These are phyloP conservation scores for Colletotrichum shisoi DNA, from an alignment of 2,329 filamentous ascomycete species.

Conservation along the genomic window DNA sequence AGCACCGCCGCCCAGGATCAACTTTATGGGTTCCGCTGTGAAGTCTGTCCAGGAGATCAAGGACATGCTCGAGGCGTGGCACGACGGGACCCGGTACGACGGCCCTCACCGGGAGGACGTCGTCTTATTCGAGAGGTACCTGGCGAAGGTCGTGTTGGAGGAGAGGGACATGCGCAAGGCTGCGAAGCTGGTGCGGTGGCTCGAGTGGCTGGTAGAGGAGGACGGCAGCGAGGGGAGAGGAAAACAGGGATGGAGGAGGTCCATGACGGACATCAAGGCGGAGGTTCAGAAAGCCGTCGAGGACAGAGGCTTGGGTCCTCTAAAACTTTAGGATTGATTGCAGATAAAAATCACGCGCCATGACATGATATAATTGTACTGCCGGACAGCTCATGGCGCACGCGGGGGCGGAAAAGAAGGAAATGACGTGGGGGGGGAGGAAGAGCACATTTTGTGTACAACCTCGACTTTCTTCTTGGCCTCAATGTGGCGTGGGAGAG, in stretches of 20 bases:
- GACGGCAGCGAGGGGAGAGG: constrained; percentile 50
- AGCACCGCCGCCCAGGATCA: constrained; percentile 54
- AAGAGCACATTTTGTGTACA: background rate
- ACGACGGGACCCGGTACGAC: constrained; percentile 72
- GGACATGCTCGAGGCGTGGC: constrained; percentile 78
- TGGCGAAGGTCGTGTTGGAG: constrained; percentile 74
- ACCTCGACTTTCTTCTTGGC: background rate
- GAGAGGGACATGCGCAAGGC: constrained; percentile 83
- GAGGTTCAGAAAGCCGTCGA: constrained; percentile 64
- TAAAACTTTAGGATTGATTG: constrained; percentile 56
- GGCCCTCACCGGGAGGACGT: constrained; percentile 84
- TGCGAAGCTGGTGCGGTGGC: constrained; percentile 73
- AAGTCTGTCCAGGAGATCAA: constrained; percentile 68
- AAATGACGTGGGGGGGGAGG: no score
- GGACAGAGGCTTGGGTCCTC: constrained; percentile 63
- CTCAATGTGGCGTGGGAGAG: background rate
- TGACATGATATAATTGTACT: constrained; percentile 28
- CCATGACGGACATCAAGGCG: constrained; percentile 55
- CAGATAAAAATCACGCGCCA: constrained; percentile 19
- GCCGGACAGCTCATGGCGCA: background rate
- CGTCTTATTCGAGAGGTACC: constrained; percentile 74
- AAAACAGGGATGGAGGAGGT: constrained; percentile 57
- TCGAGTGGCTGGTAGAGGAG: constrained; percentile 64
- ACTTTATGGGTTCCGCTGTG: constrained; percentile 56
- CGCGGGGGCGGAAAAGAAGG: background rate